Base-by-base conservation (phyloP, 2,329 filamentous ascomycete species). In the Penicillium sp. region DNA sequence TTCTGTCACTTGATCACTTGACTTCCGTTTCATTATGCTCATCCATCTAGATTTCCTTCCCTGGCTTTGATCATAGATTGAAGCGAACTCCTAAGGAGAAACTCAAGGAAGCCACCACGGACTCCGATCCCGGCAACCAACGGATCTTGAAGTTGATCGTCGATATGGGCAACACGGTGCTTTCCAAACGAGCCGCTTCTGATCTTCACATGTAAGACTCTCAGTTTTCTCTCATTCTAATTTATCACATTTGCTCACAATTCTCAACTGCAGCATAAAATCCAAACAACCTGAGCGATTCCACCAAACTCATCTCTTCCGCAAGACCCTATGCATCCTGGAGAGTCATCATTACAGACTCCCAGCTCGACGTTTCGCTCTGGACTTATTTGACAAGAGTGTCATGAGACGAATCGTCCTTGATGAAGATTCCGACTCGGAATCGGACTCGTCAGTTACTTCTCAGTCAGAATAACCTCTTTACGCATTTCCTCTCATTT, bases 321-420 rank as follows among this genome's bases (percentile, higher is more conserved):
- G 87, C 63, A 90, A 91, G 68, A 87, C 94, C 44, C 87, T 99
- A 79, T 84, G 85, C 9, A 81, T 97, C 46, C 81, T 99, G 56
- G 91, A 97, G 73, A 87, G 85, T 63, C 93, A 96, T 66, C 91
- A 95, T 69, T 97, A 94, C 74, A 85, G 91, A 22, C 82, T 99
- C 2, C 88, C 88, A 1, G 89, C 95, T 28, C 88, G 93, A 59
- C 87, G 93, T 43, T 92, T 96, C 75, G 89, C 96, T 35, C 87
- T 97, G 57, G 94, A 97, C 69, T 77, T 99, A 22, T 99, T 99
- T 67, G 93, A 97, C 68, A 94, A 93, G 75, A 87, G 84, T 56
- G 90, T 97, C 41, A 81, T 97, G 75, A 82, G 91, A 60, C 84
- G 85, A 61, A 89, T 97, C 57, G 89, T 99, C 12, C 86, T 96